Conservation (phyloP, 2,329 filamentous ascomycete genomes). For the Aspergillus cejpii region DNA sequence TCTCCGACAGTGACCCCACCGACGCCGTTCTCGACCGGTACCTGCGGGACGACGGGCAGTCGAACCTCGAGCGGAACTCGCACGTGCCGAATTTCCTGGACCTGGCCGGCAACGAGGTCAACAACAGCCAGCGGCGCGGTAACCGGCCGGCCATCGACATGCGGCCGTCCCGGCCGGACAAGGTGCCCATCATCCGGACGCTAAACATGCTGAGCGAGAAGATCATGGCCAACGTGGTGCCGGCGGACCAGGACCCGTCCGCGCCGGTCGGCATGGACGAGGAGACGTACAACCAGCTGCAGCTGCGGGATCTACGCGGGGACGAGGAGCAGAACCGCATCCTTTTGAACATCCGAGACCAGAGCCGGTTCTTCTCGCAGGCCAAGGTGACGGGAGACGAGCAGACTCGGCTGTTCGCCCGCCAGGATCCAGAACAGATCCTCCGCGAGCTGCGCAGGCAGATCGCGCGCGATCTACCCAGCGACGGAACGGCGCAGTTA, state of each 20-base stretch:
- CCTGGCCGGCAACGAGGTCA: constrained; percentile 88
- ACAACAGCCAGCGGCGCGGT: constrained; percentile 78
- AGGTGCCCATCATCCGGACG: constrained; percentile 81
- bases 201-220: constrained; percentile 89
- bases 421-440: constrained; percentile 64
- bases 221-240: constrained; percentile 79
- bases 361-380: constrained; percentile 70
- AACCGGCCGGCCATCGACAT: constrained; percentile 88
- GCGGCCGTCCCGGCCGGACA: constrained; percentile 65
- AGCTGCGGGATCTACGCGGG: constrained; percentile 71
- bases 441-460: constrained; percentile 59
- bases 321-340: constrained; percentile 69
- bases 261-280: constrained; percentile 63
- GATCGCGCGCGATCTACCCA: constrained; percentile 41
- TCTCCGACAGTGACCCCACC: constrained; percentile 66
- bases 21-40: constrained; percentile 84
- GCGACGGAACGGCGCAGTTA: constrained; percentile 61
- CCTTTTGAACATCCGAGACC: constrained; percentile 79
- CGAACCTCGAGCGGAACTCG: constrained; percentile 45
- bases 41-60: constrained; percentile 62
- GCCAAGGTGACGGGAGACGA: constrained; percentile 37
- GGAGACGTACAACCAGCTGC: constrained; percentile 65
- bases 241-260: constrained; percentile 64
- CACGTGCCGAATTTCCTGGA: constrained; percentile 86
- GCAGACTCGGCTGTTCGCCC: constrained; percentile 54